These are phyloP conservation scores for Schizochytrium sp. DNA, from an alignment of 108 stramenopile genomes.

Conservation along the genomic window DNA sequence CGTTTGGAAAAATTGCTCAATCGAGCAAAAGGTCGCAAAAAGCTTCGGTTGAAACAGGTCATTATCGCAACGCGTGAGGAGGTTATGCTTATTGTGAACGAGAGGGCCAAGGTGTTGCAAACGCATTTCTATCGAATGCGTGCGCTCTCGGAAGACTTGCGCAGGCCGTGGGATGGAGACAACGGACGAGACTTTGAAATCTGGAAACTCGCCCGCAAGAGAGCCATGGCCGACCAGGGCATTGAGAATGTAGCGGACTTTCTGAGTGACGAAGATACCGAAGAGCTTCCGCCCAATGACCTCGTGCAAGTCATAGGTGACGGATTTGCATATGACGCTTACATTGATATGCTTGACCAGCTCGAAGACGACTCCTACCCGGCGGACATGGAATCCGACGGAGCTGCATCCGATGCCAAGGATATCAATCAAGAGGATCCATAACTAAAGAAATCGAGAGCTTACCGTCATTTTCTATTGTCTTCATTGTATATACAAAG, in stretches of 20 bases:
- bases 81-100: background rate
- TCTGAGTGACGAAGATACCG: background rate
- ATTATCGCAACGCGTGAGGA: background rate
- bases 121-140: background rate
- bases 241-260: background rate
- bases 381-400: no score
- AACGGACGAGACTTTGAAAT: background rate
- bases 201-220: background rate
- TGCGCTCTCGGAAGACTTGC: background rate
- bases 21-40: background rate
- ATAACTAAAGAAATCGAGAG: no score
- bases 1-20: background rate
- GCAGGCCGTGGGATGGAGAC: slow-evolving; percentile 1
- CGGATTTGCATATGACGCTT: background rate
- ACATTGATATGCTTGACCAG: background rate
- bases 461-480: no score
- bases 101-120: background rate
- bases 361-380: background rate
- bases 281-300: background rate
- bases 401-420: no score
- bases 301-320: background rate
- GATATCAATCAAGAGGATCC: no score
- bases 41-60: background rate
- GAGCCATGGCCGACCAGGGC: background rate
- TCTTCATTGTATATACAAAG: no score